Evolutionary conservation across 2,329 filamentous ascomycete species (phyloP).

Genomic region (Stylonectria norvegica): DNA sequence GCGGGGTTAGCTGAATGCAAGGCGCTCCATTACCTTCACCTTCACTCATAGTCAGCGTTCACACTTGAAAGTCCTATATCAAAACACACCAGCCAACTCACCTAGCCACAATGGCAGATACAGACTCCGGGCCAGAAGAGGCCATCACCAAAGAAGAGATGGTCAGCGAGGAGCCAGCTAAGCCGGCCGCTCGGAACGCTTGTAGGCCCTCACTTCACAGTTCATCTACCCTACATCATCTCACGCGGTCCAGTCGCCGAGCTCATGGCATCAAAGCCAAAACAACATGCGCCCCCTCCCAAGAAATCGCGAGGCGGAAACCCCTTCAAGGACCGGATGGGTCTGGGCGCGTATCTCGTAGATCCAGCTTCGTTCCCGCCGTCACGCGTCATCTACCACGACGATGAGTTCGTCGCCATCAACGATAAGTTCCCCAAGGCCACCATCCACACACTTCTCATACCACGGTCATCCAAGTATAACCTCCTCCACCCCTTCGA

Average conservation of each 20-base stretch:
- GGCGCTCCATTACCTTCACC: no score
- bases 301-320: conserved; percentile 21
- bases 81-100: no score
- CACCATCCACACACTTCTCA: conserved; percentile 79
- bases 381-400: conserved; percentile 62
- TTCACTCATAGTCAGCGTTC: no score
- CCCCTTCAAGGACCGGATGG: conserved; percentile 53
- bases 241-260: conserved; percentile 31
- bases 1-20: no score
- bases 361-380: conserved; percentile 60
- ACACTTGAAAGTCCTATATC: no score
- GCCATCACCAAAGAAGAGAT: conserved; percentile 43
- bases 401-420: conserved; percentile 69
- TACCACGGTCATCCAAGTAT: conserved; percentile 65
- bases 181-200: conserved; percentile 36
- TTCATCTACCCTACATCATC: not conserved
- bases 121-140: conserved; percentile 34
- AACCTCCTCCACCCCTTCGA: conserved; percentile 70
- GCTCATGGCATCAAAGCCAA: conserved; percentile 38
- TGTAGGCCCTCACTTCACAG: conserved; percentile 31
- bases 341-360: conserved; percentile 63
- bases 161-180: conserved; percentile 28
- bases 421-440: conserved; percentile 85
- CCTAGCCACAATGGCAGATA: conserved; percentile 20
- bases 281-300: conserved; percentile 23